Base-by-base conservation (phyloP, 164 flowering plant genomes). In the Aristolochia californica region DNA sequence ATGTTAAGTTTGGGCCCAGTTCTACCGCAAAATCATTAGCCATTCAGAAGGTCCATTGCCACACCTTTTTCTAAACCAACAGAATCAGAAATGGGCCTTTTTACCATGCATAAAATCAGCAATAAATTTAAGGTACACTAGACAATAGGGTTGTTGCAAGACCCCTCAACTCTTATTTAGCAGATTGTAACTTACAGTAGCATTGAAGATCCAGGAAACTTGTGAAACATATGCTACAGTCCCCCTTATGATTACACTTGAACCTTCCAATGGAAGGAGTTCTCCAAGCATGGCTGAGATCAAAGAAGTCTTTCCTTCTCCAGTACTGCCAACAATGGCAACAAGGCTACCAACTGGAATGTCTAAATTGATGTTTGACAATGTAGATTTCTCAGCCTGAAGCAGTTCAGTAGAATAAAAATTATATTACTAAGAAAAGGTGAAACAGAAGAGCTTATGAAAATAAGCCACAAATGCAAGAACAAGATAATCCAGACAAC, bases 281-380 rank as follows among this genome's bases (percentile, higher is more conserved):
- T 94, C 99, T 63, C 99, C 97, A 52, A 94, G 91, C 97, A 94
- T 94, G 66, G 99, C 96, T n/a, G 99, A 94, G 56, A 87, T 45
- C 53, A 94, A 76, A 18, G 99, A 94, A 47, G 99, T 94, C 72
- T 94, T 94, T 65, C 99, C 99, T 74, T 94, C 97, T 49, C 97
- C 99, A 44, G 99, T 94, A 63, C 95, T 72, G 34, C 99, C 99
- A 70, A 94, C 97, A 66, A 94, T 57, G 24, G 99, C 99, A 57
- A 90, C 96, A 49, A 90, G 78, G 77, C 84, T 83, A 59, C 97
- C 99, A 58, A 77, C 74, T 40, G 95, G 89, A 57, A 94, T 66
- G 66, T 94, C 96, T 77, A 94, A 69, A 71, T 94, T 90, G 53
- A 94, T 74, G 66, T 84, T 70, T 56, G 88, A 80, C 66, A 94